Evolutionary conservation across 495 filamentous ascomycete genomes (phyloP).

Genomic region (Lepraria neglecta): DNA sequence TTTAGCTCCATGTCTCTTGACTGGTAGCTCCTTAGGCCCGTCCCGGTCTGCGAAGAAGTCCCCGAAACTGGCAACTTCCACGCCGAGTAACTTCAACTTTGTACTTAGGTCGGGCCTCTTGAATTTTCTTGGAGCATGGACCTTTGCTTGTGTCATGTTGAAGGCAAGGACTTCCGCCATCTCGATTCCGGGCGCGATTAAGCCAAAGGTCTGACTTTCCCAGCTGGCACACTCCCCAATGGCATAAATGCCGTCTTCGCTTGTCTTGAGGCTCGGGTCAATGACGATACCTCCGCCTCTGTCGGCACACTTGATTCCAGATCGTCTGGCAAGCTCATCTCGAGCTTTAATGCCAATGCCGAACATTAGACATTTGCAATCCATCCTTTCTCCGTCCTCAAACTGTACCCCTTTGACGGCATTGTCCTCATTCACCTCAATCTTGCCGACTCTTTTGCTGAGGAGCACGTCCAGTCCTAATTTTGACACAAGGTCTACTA

Average conservation of each 20-base stretch:
- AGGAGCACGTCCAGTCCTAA: conserved; percentile 82
- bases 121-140: conserved; percentile 63
- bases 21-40: conserved; percentile 69
- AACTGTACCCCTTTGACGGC: conserved; percentile 70
- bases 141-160: conserved; percentile 80
- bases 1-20: conserved; percentile 35
- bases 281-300: conserved; percentile 76
- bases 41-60: conserved; percentile 95
- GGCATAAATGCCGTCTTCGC: conserved; percentile 69
- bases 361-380: conserved; percentile 83
- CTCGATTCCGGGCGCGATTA: conserved; percentile 90
- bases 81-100: conserved; percentile 86
- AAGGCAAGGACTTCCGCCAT: conserved; percentile 97
- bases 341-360: conserved; percentile 84
- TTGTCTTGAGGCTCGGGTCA: conserved; percentile 61
- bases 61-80: conserved; percentile 92
- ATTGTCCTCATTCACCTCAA: conserved; percentile 61
- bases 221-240: conserved; percentile 94
- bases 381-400: conserved; percentile 76
- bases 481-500: conserved; percentile 72
- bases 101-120: conserved; percentile 87
- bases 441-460: conserved; percentile 67
- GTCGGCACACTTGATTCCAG: conserved; percentile 68
- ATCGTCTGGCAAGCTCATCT: conserved; percentile 68
- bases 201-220: conserved; percentile 87